Evolutionary conservation across 768 basidiomycete genomes (phyloP), one percentile per base, ranked within the genome.

Genomic region (Gymnopilus dilepis): DNA sequence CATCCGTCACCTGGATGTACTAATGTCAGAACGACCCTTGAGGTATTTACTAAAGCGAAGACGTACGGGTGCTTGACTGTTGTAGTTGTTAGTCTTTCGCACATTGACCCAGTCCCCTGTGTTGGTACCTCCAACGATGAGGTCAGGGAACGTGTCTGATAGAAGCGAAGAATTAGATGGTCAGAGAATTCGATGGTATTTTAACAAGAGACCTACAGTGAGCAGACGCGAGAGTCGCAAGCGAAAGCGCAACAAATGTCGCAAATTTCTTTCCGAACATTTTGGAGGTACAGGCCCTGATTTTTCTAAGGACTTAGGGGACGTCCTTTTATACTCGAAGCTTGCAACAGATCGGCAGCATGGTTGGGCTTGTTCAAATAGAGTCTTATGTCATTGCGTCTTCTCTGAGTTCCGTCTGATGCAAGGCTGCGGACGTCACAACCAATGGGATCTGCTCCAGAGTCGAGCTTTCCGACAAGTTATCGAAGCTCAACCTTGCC

Each of bases 21-120:
- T 33, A 28, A 6, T 28, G 34, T 15, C 33, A 13, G 13, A 42
- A 28, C 37, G 19, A 19, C 17, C 13, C 8, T 17, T 26, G 6
- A 60, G 17, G 6, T 21, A 26, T 26, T 50, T 22, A 12, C 30
- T 33, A 26, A 2, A 0, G 22, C n/a, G n/a, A n/a, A 22, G 15
- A 66, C 72, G 9, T 26, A 81, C 78, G 3, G 80, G 80, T 31
- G 70, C 69, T 17, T 75, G 77, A 30, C 68, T 72, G 60, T 82
- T 71, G 68, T 67, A 81, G 71, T 84, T 84, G 72, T 82, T 80
- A 17, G 82, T 82, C 65, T 75, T 58, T 22, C 81, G 76, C 56
- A 82, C 76, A 61, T 81, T 75, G 22, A 68, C 64, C 82, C 81
- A 83, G 17, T 70, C 70, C 5, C 78, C 58, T 9, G 78, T 78